These are phyloP conservation scores for Chlorella sp. DNA, from an alignment of 139 green algal genomes.

Conservation along the genomic window DNA sequence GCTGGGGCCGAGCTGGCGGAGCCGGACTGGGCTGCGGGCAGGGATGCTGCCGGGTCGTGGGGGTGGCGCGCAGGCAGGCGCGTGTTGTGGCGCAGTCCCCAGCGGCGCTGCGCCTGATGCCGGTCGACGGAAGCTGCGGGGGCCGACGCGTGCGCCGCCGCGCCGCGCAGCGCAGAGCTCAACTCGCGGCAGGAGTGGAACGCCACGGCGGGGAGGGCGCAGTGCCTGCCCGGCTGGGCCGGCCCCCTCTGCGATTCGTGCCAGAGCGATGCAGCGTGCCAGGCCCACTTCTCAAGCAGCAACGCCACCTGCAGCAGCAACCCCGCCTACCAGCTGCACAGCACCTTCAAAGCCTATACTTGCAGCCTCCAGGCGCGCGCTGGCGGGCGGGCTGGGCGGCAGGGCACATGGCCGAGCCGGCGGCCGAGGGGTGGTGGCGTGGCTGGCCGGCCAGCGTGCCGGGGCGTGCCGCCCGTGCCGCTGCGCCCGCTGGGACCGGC, in stretches of 20 bases:
- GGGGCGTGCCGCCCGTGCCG: not conserved
- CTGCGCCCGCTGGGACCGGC: not conserved
- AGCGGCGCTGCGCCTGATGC: not conserved
- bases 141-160: not conserved
- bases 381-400: too few species aligned
- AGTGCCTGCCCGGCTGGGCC: slow-evolving; percentile 36
- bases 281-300: slow-evolving; percentile 1
- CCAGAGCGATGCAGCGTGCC: slow-evolving; percentile 42
- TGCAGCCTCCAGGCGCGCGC: slow-evolving; percentile 32
- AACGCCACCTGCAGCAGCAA: slow-evolving; percentile 43
- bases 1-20: not conserved
- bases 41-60: not conserved
- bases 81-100: not conserved
- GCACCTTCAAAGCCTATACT: slow-evolving; percentile 44
- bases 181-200: slow-evolving; percentile 29
- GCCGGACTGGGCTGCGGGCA: not conserved
- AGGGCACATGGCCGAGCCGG: not conserved
- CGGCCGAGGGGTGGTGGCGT: not conserved
- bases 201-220: slow-evolving; percentile 14
- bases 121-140: not conserved
- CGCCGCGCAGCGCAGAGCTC: slow-evolving; percentile 12
- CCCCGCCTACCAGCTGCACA: slow-evolving; percentile 37
- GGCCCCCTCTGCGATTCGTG: slow-evolving; percentile 50
- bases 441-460: slow-evolving; percentile 8
- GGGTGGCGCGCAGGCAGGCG: not conserved